Conservation (phyloP, 192 early-diverging fungal genomes). For the Coemansia sp. region DNA sequence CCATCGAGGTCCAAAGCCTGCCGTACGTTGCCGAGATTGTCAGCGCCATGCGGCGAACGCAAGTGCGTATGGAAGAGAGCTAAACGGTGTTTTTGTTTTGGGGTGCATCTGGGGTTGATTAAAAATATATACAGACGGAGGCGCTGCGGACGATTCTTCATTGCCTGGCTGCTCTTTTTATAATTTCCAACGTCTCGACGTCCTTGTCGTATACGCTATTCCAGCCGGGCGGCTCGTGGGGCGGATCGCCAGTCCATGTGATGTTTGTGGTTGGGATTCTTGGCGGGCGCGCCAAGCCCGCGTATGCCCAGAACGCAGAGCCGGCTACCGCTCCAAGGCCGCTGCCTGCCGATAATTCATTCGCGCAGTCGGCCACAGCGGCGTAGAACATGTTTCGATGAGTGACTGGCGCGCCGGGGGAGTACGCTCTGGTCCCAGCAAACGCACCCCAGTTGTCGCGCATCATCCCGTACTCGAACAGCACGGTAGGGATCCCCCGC, state of each 20-base stretch:
- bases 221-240: constrained; percentile 66
- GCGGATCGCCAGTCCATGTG: constrained; percentile 62
- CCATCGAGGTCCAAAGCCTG: constrained; percentile 49
- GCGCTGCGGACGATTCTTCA: too few species aligned
- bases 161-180: not conserved
- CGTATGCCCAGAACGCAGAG: constrained; percentile 69
- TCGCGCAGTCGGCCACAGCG: constrained; percentile 33
- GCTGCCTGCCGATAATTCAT: constrained; percentile 4
- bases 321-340: constrained; percentile 44
- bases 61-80: not conserved
- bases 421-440: constrained; percentile 39
- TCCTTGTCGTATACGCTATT: constrained; percentile 68
- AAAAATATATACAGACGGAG: too few species aligned
- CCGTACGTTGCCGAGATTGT: constrained; percentile 26
- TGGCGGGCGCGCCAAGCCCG: constrained; percentile 57
- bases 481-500: constrained; percentile 56
- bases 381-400: constrained; percentile 61
- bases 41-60: constrained; percentile 26
- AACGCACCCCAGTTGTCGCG: constrained; percentile 47
- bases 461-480: constrained; percentile 66
- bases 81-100: too few species aligned
- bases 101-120: not conserved
- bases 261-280: constrained; percentile 23
- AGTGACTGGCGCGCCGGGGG: constrained; percentile 49
- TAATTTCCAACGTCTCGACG: constrained; percentile 20